Base-by-base conservation (phyloP, 1,284 basidiomycete species). In the Pholiota adiposa region DNA sequence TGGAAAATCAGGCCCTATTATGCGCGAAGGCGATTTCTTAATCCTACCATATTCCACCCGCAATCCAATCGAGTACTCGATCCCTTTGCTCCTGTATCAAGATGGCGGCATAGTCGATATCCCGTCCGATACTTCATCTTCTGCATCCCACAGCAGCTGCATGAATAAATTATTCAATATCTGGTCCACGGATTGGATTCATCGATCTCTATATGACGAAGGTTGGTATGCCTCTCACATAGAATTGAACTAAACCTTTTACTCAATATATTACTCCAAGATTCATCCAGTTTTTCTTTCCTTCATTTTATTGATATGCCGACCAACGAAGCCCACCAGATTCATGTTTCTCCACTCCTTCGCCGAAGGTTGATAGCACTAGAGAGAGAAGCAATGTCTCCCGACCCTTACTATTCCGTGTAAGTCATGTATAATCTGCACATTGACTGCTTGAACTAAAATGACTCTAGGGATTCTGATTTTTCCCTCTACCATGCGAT, bases 141-240 rank as follows among this genome's bases (percentile, higher is more conserved):
- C 81, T 4, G 84, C 84, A 19, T 81, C 83, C 27, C 86, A 89
- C 61, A 86, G 82, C 21, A 79, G 85, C 58, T 84, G 87, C 58
- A 71, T 96, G 53, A 77, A 81, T 60, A 90, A 87, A 63, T 77
- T 97, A 63, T 87, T 96, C 79, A 96, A 92, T 71, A 96, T 99
- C 60, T 99, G 97, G 97, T 84, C 88, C 0, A 83, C 89, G 0
- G 90, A 93, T 62, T 87, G 91, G 83, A 88, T 98, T 50, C 80
- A 90, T 65, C 78, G 77, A 44, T 93, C 93, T n/a, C 70, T 92
- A 33, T 81, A 86, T 60, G 79, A 89, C 51, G 77, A 87, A 54
- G 79, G 92, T 92, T 68, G 65, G 83, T 72, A 23, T 56, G 29
- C 50, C 38, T n/a, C 12, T 41, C 36, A 36, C 41, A 33, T 44